Percentiles rank a stretch among this genome's conserved stretches.
phyloP scores from a whole-genome alignment of 2,329 filamentous ascomycete genomes.

The Clarireedia paspali region DNA sequence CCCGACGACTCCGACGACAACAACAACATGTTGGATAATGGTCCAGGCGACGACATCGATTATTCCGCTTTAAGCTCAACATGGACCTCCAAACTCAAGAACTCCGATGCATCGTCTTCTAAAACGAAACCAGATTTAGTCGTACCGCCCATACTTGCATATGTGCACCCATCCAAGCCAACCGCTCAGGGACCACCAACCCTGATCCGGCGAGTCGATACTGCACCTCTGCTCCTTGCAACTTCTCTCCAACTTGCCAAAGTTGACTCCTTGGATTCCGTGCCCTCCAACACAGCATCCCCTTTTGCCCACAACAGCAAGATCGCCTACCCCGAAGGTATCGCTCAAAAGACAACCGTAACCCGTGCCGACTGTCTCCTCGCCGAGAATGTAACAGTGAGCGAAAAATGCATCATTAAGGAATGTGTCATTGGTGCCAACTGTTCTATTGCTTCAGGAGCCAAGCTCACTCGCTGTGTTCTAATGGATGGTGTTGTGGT shows the following conservation, averaged over 20 bases:
- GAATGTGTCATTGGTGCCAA: constrained; percentile 82
- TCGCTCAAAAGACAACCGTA: constrained; percentile 75
- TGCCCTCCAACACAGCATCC: constrained; percentile 48
- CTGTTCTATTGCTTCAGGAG: constrained; percentile 80
- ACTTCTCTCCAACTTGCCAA: constrained; percentile 84
- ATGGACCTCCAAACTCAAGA: constrained; percentile 22
- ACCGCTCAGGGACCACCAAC: constrained; percentile 39
- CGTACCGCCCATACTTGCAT: constrained; percentile 71
- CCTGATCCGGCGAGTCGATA: constrained; percentile 83
- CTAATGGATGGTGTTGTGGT: constrained; percentile 89
- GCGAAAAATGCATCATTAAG: constrained; percentile 87
- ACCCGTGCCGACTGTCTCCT: constrained; percentile 76
- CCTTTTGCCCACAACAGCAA: constrained; percentile 74
- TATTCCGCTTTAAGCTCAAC: constrained; percentile 27
- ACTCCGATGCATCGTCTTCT: neutral
- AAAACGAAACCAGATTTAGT: constrained; percentile 29
- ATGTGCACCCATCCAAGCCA: constrained; percentile 57
- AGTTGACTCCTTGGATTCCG: constrained; percentile 62
- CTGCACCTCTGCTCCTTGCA: constrained; percentile 69
- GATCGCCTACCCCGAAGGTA: constrained; percentile 73
- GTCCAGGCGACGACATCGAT: constrained; percentile 23
- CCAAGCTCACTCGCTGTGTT: constrained; percentile 77
- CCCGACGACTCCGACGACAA: constrained; percentile 32
- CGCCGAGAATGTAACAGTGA: constrained; percentile 80
- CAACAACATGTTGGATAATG: constrained; percentile 22